A percentile compares a stretch with the other conserved stretches of the same genome.
phyloP scores from a whole-genome alignment of 1,284 basidiomycete genomes.

The Apiotrichum porosum region DNA sequence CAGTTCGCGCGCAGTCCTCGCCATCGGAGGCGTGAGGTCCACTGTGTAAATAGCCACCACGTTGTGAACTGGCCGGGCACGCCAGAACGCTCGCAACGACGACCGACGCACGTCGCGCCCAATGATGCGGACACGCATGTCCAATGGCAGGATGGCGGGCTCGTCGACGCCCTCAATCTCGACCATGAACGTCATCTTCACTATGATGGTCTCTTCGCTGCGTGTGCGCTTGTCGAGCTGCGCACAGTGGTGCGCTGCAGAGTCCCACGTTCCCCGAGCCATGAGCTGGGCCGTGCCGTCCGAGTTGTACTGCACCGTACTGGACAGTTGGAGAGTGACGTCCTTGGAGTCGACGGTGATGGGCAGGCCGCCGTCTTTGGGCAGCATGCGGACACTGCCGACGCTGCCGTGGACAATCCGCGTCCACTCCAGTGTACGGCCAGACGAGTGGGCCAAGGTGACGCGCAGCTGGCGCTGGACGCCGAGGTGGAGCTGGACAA shows the following conservation, averaged over 20 bases:
- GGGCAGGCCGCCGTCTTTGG: conserved; percentile 67
- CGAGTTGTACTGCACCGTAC: conserved; percentile 64
- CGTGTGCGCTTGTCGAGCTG: conserved; percentile 81
- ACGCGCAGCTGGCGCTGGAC: conserved; percentile 78
- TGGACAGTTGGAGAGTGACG: conserved; percentile 62
- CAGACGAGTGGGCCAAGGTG: conserved; percentile 78
- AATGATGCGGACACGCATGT: conserved; percentile 80
- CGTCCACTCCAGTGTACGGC: conserved; percentile 79
- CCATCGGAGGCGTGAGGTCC: conserved; percentile 74
- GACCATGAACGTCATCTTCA: conserved; percentile 72
- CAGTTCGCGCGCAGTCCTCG: conserved; percentile 78
- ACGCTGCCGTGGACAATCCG: conserved; percentile 52
- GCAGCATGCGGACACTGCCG: conserved; percentile 71
- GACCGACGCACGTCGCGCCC: conserved; percentile 73
- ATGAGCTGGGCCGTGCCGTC: conserved; percentile 72
- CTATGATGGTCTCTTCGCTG: conserved; percentile 68
- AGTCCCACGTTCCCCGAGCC: conserved; percentile 83
- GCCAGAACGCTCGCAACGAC: conserved; percentile 64
- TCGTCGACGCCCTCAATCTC: conserved; percentile 77
- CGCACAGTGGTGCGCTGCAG: conserved; percentile 79
- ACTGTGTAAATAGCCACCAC: conserved; percentile 65
- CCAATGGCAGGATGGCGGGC: conserved; percentile 78
- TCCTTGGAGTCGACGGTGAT: conserved; percentile 65
- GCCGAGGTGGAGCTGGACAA: conserved; percentile 86
- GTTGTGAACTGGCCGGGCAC: conserved; percentile 52